A percentile compares a stretch with the other conserved stretches of the same genome.
Conservation (phyloP, 352 stramenopile genomes). For the Globisporangium abappressorium region DNA sequence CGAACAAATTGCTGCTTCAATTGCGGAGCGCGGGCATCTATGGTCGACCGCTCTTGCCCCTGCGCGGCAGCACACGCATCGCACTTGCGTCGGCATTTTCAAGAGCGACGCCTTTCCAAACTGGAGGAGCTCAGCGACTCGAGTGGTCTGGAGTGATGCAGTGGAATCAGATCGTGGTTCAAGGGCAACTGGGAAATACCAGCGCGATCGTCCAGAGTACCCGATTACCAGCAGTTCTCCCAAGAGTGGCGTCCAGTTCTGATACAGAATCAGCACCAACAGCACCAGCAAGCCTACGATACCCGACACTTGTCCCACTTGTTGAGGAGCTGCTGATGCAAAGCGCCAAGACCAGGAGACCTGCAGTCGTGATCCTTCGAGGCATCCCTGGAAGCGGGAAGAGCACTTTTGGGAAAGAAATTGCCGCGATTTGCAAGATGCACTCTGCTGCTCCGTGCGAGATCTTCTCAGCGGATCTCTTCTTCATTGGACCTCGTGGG, state of each 20-base stretch:
- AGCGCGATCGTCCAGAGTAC: conserved; percentile 21
- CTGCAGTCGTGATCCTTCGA: conserved; percentile 57
- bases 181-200: background rate
- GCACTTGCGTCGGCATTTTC: conserved; percentile 20
- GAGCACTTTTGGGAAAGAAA: conserved; percentile 47
- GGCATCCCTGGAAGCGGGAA: conserved; percentile 77
- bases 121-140: background rate
- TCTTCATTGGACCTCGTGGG: conserved; percentile 58
- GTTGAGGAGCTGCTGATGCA: conserved; percentile 38
- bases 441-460: conserved; percentile 20
- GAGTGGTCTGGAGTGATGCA: conserved; percentile 15
- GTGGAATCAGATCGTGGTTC: conserved; percentile 15
- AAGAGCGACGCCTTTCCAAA: conserved; percentile 14
- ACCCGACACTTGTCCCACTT: conserved; percentile 31
- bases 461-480: conserved; percentile 62
- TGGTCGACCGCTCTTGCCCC: conserved; percentile 24
- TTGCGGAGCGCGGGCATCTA: conserved; percentile 42
- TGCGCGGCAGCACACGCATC: conserved; percentile 11
- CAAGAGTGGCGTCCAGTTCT: background rate
- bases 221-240: conserved; percentile 19
- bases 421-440: conserved; percentile 34
- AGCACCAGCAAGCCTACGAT: conserved; percentile 13
- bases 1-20: conserved; percentile 37
- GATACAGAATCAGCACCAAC: background rate
- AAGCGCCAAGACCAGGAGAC: conserved; percentile 13